Evolutionary conservation across 1,139 yeast species (phyloP), one percentile per base, ranked within the genome.

Genomic region (Pichia terricola): DNA sequence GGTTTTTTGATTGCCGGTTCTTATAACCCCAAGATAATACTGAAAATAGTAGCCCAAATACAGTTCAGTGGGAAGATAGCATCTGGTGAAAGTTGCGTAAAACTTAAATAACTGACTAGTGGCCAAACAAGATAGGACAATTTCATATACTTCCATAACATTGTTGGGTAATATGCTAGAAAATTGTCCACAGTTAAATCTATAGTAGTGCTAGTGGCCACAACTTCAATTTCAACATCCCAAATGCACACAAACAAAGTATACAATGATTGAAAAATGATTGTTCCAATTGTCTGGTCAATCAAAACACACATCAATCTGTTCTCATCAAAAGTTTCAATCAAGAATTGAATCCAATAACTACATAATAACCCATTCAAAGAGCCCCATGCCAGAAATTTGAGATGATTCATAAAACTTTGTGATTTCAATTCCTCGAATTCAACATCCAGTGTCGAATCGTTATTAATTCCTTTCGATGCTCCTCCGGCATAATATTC

Each of bases 121-220:
- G 85, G 84, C 82, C 84, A 79, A 47, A 69, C 69, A 53, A 75
- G 64, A 56, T 73, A 77, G 33, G 80, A 72, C 47, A 72, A 69
- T 48, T 72, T 72, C 48, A 79, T 60, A 10, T 79, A 67, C 43
- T 68, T 70, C 46, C 75, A 45, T 50, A 67, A 76, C 5, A 72
- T 62, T 31, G 53, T 58, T 42, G 50, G 52, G 37, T 56, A 56
- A 37, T 44, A 60, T 31, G 37, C 45, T 4, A 30, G 26, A 16
- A 47, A 47, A 5, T 37, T 28, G 3, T 42, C 46, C 47, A 47
- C 40, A 2, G 47, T 42, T 3, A 47, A 34, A 5, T 45, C 46
- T 4, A 35, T 30, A 10, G 35, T 37, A 2, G 26, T 28, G 5
- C 25, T 26, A 1, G 16, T 27, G 3, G 26, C 33, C 26, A 36